phyloP scores from a whole-genome alignment of 1,284 basidiomycete genomes.

The Neotropicomus parvogracilis region DNA sequence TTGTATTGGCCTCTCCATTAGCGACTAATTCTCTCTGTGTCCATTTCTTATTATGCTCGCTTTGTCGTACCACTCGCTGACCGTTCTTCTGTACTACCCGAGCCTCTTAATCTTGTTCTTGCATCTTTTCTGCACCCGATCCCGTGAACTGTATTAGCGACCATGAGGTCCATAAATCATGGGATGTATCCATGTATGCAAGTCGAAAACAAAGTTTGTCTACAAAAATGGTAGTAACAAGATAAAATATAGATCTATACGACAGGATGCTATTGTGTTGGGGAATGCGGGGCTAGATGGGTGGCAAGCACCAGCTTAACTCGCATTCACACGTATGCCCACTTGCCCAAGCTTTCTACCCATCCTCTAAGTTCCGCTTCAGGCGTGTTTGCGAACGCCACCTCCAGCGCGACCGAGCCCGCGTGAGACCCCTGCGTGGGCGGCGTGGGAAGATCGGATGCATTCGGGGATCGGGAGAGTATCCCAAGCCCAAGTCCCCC shows the following conservation, averaged over 20 bases:
- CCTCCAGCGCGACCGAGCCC: slow-evolving; percentile 36
- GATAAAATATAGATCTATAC: slow-evolving; percentile 12
- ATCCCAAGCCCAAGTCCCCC: slow-evolving; percentile 92
- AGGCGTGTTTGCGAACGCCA: slow-evolving; percentile 47
- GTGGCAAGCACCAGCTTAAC: not conserved
- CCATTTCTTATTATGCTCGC: slow-evolving; percentile 3
- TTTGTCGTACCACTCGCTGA: slow-evolving; percentile 9
- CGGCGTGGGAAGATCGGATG: slow-evolving; percentile 13
- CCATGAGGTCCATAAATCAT: too few species aligned
- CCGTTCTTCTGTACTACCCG: slow-evolving; percentile 8
- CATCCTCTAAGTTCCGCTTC: slow-evolving; percentile 51
- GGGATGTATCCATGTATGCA: too few species aligned
- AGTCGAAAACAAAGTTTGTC: not conserved
- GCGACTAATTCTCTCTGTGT: slow-evolving; percentile 6
- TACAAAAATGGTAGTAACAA: slow-evolving; percentile 1
- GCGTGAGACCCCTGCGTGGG: slow-evolving; percentile 44
- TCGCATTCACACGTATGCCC: slow-evolving; percentile 55
- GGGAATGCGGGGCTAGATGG: slow-evolving; percentile 3
- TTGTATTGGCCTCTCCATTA: slow-evolving; percentile 11
- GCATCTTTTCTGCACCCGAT: not conserved
- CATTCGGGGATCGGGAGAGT: slow-evolving; percentile 33
- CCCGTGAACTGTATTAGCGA: slow-evolving; percentile 17
- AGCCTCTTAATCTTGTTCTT: slow-evolving; percentile 13
- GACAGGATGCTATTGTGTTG: not conserved
- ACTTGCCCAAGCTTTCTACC: slow-evolving; percentile 55